Evolutionary conservation across 306 rosid species (phyloP).

Genomic region (Quercus parvula): DNA sequence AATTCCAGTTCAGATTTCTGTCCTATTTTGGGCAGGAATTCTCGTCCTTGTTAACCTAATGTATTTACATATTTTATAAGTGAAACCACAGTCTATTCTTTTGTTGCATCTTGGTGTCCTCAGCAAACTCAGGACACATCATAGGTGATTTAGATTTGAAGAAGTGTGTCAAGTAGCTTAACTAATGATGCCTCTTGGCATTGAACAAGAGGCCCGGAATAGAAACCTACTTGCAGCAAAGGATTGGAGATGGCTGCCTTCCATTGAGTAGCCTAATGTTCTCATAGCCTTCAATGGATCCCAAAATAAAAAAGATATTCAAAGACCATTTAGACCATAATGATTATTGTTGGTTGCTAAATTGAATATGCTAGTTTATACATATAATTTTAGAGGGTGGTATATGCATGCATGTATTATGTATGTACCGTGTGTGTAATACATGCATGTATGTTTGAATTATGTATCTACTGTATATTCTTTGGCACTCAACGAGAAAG

Average conservation of each 20-base stretch:
- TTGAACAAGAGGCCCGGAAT: neutral
- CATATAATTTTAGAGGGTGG: neutral
- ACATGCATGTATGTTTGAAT: too few relatives aligned
- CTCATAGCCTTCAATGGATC: neutral
- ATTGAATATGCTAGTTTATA: neutral
- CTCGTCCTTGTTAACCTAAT: neutral
- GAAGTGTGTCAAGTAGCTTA: neutral
- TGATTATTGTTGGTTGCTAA: neutral
- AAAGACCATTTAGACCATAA: neutral
- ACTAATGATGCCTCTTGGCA: neutral
- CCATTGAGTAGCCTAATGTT: neutral
- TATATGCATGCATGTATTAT: too few relatives aligned
- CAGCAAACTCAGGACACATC: constrained; percentile 5
- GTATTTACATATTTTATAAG: neutral
- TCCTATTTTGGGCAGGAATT: neutral
- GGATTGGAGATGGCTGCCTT: neutral
- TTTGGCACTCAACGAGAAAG: too few relatives aligned
- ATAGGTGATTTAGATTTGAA: neutral
- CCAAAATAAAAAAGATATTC: neutral
- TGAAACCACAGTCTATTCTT: neutral
- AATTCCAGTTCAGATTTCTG: neutral
- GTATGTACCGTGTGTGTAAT: too few relatives aligned
- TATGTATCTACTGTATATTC: too few relatives aligned
- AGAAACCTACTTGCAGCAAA: neutral
- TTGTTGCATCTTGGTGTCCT: constrained; percentile 5